Evolutionary conservation across 208 protist genomes (phyloP).

Genomic region (Trypanosoma avium): DNA sequence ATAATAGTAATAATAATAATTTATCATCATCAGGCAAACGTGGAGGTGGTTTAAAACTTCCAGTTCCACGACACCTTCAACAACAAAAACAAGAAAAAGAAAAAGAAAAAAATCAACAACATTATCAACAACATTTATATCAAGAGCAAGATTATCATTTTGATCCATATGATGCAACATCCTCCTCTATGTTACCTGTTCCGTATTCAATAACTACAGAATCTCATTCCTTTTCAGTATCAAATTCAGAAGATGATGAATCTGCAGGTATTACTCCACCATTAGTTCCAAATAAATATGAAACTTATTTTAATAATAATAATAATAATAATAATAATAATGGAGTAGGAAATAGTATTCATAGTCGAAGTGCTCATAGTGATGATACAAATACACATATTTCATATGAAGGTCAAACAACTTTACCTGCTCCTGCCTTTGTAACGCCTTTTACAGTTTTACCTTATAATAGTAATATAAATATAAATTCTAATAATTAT

Average conservation of each 20-base stretch:
- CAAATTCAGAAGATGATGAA: slow-evolving; percentile 16
- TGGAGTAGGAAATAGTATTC: background rate
- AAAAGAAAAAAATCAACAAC: background rate
- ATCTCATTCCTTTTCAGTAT: background rate
- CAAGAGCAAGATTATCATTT: background rate
- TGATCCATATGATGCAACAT: background rate
- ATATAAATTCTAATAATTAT: background rate
- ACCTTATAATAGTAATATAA: background rate
- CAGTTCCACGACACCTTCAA: background rate
- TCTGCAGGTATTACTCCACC: slow-evolving; percentile 10
- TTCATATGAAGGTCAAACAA: too few relatives aligned
- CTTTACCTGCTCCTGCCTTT: too few relatives aligned
- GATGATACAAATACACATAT: background rate
- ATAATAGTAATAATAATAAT: background rate
- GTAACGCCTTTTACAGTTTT: background rate
- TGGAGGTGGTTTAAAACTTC: too few relatives aligned
- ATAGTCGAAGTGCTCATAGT: background rate
- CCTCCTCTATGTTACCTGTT: background rate
- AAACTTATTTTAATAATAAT: too few relatives aligned
- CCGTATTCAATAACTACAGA: background rate
- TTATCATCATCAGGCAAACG: background rate
- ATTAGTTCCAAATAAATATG: too few relatives aligned
- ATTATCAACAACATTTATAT: background rate
- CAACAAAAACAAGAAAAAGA: background rate
- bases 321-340: too few relatives aligned